Conservation (phyloP, 352 stramenopile genomes). For the Globisporangium emineosum region DNA sequence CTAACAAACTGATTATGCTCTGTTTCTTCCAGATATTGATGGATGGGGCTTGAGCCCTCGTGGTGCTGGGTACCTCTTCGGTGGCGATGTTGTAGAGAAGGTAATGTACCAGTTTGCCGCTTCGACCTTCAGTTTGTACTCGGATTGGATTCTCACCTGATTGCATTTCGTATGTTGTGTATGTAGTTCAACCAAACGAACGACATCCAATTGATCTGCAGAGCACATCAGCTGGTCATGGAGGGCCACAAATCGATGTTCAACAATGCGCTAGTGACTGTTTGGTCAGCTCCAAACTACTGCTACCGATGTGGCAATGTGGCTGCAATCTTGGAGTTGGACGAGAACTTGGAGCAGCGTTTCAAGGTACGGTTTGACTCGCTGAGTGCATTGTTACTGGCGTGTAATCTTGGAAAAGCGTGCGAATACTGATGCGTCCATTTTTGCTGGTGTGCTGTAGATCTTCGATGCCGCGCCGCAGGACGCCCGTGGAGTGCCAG, state of each 20-base stretch:
- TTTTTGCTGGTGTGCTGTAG: conserved; percentile 29
- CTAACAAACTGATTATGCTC: background rate
- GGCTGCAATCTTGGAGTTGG: conserved; percentile 97
- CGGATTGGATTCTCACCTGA: background rate
- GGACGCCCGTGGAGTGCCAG: conserved; percentile 94
- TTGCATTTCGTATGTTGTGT: background rate
- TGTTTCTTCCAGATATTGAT: conserved; percentile 90
- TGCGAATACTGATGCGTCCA: background rate
- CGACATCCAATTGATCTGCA: conserved; percentile 96
- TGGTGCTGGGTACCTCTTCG: conserved; percentile 98
- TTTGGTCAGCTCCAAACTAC: conserved; percentile 99
- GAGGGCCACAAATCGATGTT: conserved; percentile 95
- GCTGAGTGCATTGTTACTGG: conserved; percentile 13
- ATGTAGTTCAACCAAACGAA: conserved; percentile 97
- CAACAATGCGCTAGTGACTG: conserved; percentile 96
- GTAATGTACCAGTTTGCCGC: conserved; percentile 19
- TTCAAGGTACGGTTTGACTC: conserved; percentile 59
- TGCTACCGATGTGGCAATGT: conserved; percentile 99
- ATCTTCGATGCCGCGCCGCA: conserved; percentile 98
- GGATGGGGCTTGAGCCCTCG: conserved; percentile 97
- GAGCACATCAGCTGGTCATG: conserved; percentile 97
- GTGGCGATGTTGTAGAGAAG: conserved; percentile 97
- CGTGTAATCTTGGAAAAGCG: conserved; percentile 4
- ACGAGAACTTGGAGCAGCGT: conserved; percentile 94
- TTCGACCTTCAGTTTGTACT: background rate